These are phyloP conservation scores for Penicillium verhagenii DNA, from an alignment of 495 filamentous ascomycete genomes.

Conservation along the genomic window DNA sequence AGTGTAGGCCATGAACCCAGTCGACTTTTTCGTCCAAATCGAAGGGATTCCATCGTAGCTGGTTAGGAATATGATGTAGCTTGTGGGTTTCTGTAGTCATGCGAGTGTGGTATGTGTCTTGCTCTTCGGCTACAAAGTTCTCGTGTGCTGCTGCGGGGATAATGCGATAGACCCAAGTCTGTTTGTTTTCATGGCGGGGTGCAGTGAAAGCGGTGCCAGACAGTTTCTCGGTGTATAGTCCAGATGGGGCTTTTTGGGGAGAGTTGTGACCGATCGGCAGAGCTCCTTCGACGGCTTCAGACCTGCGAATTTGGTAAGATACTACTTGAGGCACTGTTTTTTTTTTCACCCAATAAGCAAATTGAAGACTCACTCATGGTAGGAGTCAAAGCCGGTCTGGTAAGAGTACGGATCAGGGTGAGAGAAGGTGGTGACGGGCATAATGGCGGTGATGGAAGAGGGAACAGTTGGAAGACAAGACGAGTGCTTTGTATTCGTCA, in stretches of 20 bases:
- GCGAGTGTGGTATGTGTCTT: constrained; percentile 52
- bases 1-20: constrained; percentile 74
- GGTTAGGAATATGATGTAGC: constrained; percentile 73
- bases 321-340: background rate
- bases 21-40: constrained; percentile 70
- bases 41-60: constrained; percentile 90
- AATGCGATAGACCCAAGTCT: constrained; percentile 93
- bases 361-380: constrained; percentile 51
- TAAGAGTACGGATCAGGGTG: constrained; percentile 57
- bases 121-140: constrained; percentile 61
- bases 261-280: constrained; percentile 75
- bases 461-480: no score
- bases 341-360: no score
- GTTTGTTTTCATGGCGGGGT: constrained; percentile 82
- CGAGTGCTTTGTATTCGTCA: constrained; percentile 2
- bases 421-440: constrained; percentile 57
- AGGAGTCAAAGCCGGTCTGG: constrained; percentile 57
- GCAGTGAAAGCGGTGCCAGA: constrained; percentile 94
- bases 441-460: constrained; percentile 19
- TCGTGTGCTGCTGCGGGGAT: constrained; percentile 80
- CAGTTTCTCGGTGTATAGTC: constrained; percentile 90
- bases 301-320: constrained; percentile 15
- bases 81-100: constrained; percentile 49
- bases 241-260: constrained; percentile 80
- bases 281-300: constrained; percentile 57